Conservation (phyloP, 2,329 filamentous ascomycete species). For the Aspergillus uvarum region DNA sequence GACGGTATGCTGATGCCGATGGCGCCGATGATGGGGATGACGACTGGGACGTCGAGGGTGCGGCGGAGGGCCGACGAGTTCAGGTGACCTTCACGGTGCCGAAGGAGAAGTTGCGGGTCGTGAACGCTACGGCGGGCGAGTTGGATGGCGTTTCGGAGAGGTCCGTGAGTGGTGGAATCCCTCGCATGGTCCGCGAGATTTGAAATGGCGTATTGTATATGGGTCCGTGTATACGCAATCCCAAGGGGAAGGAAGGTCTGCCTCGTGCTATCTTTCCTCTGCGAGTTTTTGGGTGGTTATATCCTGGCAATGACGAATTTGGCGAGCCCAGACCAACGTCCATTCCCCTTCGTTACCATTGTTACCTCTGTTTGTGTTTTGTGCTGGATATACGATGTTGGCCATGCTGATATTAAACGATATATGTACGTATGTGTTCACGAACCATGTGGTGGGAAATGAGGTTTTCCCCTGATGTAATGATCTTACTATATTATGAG, state of each 20-base stretch:
- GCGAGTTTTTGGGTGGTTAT: no score
- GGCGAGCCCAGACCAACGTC: no score
- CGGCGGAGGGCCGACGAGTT: conserved; percentile 68
- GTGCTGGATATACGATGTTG: background rate
- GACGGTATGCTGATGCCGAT: background rate
- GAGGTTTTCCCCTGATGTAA: background rate
- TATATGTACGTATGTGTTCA: background rate
- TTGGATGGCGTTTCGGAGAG: conserved; percentile 32
- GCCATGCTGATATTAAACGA: background rate
- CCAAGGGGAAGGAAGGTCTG: no score
- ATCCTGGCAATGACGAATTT: no score
- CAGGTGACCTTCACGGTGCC: conserved; percentile 94
- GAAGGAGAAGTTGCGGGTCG: conserved; percentile 80
- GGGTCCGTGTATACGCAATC: no score
- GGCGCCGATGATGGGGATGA: conserved; percentile 30
- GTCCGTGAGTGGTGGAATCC: conserved; percentile 24
- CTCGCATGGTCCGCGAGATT: background rate
- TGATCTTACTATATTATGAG: background rate
- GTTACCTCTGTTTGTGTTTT: background rate
- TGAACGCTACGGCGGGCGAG: conserved; percentile 65
- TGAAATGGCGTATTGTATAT: no score
- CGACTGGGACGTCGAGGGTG: conserved; percentile 76
- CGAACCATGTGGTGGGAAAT: background rate
- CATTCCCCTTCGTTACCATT: background rate
- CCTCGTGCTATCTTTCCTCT: no score